A percentile compares a stretch with the other conserved stretches of the same genome.
These are phyloP conservation scores for Panellus pusillus DNA, from an alignment of 768 basidiomycete species.

Conservation along the genomic window DNA sequence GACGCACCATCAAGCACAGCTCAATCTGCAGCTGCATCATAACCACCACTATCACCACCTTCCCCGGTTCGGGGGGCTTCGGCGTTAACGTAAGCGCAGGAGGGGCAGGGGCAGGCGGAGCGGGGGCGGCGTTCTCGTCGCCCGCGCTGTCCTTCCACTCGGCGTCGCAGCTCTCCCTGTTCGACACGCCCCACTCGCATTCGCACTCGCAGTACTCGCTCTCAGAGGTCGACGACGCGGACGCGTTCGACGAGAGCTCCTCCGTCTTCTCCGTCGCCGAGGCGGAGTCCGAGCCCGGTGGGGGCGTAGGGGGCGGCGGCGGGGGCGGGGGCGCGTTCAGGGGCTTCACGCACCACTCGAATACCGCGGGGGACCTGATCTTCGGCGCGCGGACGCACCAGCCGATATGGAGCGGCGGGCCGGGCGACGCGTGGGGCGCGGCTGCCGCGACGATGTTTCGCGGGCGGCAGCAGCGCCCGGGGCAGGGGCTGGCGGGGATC, in stretches of 20 bases:
- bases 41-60: slow-evolving; percentile 10
- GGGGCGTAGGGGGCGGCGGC: slow-evolving; percentile 54
- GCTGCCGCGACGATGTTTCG: neutral
- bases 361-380: slow-evolving; percentile 81
- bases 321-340: slow-evolving; percentile 58
- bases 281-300: slow-evolving; percentile 20
- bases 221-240: slow-evolving; percentile 14
- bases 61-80: neutral
- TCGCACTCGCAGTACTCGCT: slow-evolving; percentile 5
- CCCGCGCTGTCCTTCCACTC: slow-evolving; percentile 18
- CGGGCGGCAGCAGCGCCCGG: slow-evolving; percentile 38
- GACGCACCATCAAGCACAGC: too few relatives aligned
- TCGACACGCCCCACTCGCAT: slow-evolving; percentile 8
- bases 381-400: slow-evolving; percentile 74
- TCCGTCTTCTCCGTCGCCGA: slow-evolving; percentile 16
- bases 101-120: neutral
- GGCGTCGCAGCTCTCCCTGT: slow-evolving; percentile 8
- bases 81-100: neutral
- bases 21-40: too few relatives aligned
- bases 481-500: slow-evolving; percentile 58
- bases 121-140: slow-evolving; percentile 5
- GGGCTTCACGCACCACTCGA: slow-evolving; percentile 82
- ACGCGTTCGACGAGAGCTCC: slow-evolving; percentile 15
- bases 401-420: slow-evolving; percentile 37
- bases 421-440: slow-evolving; percentile 21